Evolutionary conservation across 2,329 filamentous ascomycete species (phyloP).

Genomic region (Coccinonectria pachysandricola): DNA sequence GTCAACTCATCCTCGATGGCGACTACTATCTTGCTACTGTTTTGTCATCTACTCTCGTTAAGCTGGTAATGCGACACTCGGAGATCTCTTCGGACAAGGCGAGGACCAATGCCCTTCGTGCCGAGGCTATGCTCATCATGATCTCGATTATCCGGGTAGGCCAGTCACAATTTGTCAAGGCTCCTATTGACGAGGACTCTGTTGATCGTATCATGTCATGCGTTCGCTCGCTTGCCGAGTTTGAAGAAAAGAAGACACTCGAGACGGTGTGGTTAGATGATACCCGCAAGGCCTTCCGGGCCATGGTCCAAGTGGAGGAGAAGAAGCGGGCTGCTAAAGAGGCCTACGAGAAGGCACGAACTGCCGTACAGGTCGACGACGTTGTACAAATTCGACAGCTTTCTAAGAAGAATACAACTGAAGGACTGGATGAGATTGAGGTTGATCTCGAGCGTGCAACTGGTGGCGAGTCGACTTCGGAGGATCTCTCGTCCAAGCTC

Average conservation of each 20-base stretch:
- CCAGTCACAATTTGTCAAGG: slow-evolving; percentile 97
- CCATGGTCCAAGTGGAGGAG: slow-evolving; percentile 95
- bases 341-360: slow-evolving; percentile 85
- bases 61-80: slow-evolving; percentile 93
- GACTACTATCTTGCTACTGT: slow-evolving; percentile 96
- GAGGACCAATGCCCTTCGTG: slow-evolving; percentile 85
- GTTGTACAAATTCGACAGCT: slow-evolving; percentile 88
- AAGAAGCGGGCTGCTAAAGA: slow-evolving; percentile 96
- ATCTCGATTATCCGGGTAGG: slow-evolving; percentile 97
- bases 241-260: slow-evolving; percentile 78
- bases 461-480: slow-evolving; percentile 71
- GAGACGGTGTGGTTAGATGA: slow-evolving; percentile 91
- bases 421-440: slow-evolving; percentile 77
- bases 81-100: slow-evolving; percentile 81
- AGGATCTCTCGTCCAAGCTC: slow-evolving; percentile 87
- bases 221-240: slow-evolving; percentile 84
- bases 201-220: slow-evolving; percentile 98
- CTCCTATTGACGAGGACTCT: slow-evolving; percentile 93
- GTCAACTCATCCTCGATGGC: slow-evolving; percentile 90
- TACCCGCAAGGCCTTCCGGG: slow-evolving; percentile 88
- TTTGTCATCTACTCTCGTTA: slow-evolving; percentile 89
- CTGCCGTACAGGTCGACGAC: slow-evolving; percentile 90
- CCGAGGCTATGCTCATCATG: slow-evolving; percentile 99
- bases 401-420: slow-evolving; percentile 76
- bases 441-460: slow-evolving; percentile 89